Conservation (phyloP, 1,284 basidiomycete species). For the Ceratorhiza oryzae-sativae region DNA sequence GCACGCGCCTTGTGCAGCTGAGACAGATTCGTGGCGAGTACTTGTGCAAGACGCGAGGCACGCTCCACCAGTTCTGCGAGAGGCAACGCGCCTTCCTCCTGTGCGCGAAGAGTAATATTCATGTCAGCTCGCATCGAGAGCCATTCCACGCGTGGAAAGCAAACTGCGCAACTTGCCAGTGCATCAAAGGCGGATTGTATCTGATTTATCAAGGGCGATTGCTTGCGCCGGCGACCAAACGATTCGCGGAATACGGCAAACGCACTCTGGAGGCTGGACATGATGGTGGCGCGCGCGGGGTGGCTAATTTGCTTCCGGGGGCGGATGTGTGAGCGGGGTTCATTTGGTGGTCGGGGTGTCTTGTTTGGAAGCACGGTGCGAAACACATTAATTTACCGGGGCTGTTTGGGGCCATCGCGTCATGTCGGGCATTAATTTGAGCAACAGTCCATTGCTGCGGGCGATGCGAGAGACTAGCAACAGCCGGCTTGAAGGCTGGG, state of each 20-base stretch:
- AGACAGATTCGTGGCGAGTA: constrained; percentile 6
- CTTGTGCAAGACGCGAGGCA: constrained; percentile 6
- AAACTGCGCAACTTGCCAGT: constrained; percentile 3
- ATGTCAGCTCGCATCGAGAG: constrained; percentile 5
- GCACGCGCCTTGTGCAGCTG: constrained; percentile 16
- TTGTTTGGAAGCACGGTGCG: constrained; percentile 11
- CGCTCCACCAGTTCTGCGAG: constrained; percentile 6
- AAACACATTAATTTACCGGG: not conserved
- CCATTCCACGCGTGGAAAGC: not conserved
- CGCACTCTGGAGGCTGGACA: not conserved
- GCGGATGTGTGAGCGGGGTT: constrained; percentile 31
- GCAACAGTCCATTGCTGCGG: not conserved
- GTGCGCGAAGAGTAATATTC: constrained; percentile 1
- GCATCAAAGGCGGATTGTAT: constrained; percentile 12
- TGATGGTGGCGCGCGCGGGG: constrained; percentile 21
- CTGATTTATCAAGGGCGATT: not conserved
- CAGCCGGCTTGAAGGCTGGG: not conserved
- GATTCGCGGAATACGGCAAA: constrained; percentile 7
- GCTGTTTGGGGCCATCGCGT: too few species aligned
- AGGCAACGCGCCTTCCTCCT: constrained; percentile 26
- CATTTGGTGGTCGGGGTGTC: constrained; percentile 10
- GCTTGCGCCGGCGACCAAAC: constrained; percentile 15
- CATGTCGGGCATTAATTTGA: too few species aligned
- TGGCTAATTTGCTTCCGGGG: constrained; percentile 33
- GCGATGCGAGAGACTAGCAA: not conserved